Conservation (phyloP, 306 rosid species). For the Corylus avellana region DNA sequence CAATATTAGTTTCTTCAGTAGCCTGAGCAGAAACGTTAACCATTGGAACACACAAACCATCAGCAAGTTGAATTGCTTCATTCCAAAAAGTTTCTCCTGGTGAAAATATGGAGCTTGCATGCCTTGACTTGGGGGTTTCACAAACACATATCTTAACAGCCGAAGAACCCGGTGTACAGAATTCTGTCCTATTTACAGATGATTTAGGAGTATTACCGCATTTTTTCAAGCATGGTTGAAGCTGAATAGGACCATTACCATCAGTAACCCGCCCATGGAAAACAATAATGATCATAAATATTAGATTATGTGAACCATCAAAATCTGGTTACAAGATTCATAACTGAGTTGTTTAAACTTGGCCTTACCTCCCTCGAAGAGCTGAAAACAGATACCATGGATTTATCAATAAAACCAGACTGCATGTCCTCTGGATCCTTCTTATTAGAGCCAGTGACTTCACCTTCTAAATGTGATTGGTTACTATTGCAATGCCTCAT, state of each 20-base stretch:
- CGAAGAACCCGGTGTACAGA: slow-evolving; percentile 67
- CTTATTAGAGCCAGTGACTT: slow-evolving; percentile 29
- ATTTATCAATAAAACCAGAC: slow-evolving; percentile 36
- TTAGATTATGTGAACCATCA: slow-evolving; percentile 3
- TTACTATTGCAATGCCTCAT: slow-evolving; percentile 38
- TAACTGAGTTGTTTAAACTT: slow-evolving; percentile 12
- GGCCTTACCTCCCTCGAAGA: slow-evolving; percentile 32
- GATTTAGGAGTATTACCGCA: slow-evolving; percentile 60
- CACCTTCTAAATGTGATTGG: slow-evolving; percentile 36
- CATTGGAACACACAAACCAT: slow-evolving; percentile 64
- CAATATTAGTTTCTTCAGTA: slow-evolving; percentile 39
- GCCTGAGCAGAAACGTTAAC: slow-evolving; percentile 38
- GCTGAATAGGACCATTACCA: slow-evolving; percentile 30
- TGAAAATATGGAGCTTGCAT: slow-evolving; percentile 79
- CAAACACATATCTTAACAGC: slow-evolving; percentile 43
- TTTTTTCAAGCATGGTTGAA: slow-evolving; percentile 54
- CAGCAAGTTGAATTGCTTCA: slow-evolving; percentile 89
- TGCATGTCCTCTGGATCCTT: slow-evolving; percentile 37
- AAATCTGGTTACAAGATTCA: slow-evolving; percentile 9
- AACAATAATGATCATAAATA: slow-evolving; percentile 23
- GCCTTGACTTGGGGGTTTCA: slow-evolving; percentile 65
- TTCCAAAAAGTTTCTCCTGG: slow-evolving; percentile 90
- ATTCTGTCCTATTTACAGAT: slow-evolving; percentile 36
- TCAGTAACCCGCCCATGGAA: slow-evolving; percentile 42
- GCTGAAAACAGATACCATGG: slow-evolving; percentile 34